Evolutionary conservation across 2,329 filamentous ascomycete species (phyloP).

Genomic region (Phoma sp.): DNA sequence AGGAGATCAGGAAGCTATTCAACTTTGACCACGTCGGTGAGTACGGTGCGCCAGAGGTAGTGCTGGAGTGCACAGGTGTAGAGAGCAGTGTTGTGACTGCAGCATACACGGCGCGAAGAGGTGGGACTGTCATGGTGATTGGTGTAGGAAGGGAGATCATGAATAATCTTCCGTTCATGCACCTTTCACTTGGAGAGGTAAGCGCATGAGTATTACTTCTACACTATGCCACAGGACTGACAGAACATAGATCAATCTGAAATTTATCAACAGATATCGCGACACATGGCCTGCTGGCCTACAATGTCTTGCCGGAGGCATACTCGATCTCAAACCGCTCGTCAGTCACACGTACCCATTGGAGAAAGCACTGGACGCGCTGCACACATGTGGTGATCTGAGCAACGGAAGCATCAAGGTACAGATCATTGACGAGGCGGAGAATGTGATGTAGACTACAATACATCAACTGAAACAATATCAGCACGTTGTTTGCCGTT

Average conservation of each 20-base stretch:
- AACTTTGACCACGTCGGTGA: conserved; percentile 54
- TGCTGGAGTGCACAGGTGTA: conserved; percentile 72
- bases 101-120: conserved; percentile 63
- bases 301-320: conserved; percentile 63
- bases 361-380: conserved; percentile 66
- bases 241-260: conserved; percentile 64
- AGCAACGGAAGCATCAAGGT: conserved; percentile 66
- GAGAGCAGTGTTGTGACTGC: conserved; percentile 69
- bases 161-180: conserved; percentile 73
- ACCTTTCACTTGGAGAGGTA: conserved; percentile 67
- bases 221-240: conserved; percentile 2
- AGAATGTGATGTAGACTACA: conserved; percentile 29
- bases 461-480: not conserved
- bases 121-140: conserved; percentile 69
- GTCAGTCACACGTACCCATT: conserved; percentile 70
- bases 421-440: conserved; percentile 61
- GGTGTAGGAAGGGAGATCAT: conserved; percentile 68
- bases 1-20: conserved; percentile 63
- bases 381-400: conserved; percentile 61
- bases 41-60: conserved; percentile 64
- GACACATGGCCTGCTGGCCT: conserved; percentile 75
- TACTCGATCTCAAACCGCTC: conserved; percentile 68
- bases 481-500: not conserved
- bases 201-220: no score
- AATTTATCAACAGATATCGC: conserved; percentile 74